These are phyloP conservation scores for Venturia nashicola DNA, from an alignment of 2,329 filamentous ascomycete species.

Conservation along the genomic window DNA sequence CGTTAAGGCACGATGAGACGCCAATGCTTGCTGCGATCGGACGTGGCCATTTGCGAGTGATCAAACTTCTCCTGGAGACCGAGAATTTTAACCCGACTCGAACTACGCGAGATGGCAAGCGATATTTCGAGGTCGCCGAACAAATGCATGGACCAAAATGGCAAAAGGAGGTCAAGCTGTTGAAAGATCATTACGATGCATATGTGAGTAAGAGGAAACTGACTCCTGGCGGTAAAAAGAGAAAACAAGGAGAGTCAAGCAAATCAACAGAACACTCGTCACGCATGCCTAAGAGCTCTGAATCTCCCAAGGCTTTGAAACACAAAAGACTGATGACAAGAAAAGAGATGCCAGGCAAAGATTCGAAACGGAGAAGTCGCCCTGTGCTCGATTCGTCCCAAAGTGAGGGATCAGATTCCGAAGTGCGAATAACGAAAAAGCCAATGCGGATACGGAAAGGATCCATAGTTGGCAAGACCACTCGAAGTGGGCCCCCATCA, in stretches of 20 bases:
- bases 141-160: slow-evolving; percentile 75
- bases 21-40: slow-evolving; percentile 93
- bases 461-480: neutral
- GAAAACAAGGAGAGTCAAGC: neutral
- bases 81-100: slow-evolving; percentile 72
- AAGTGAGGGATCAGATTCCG: slow-evolving; percentile 5
- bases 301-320: slow-evolving; percentile 4
- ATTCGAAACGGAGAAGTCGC: slow-evolving; percentile 4
- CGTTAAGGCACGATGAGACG: slow-evolving; percentile 75
- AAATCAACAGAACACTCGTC: slow-evolving; percentile 2
- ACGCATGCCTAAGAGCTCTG: neutral
- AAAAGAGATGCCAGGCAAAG: slow-evolving; percentile 5
- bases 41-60: slow-evolving; percentile 71
- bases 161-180: slow-evolving; percentile 72
- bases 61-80: slow-evolving; percentile 67
- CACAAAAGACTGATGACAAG: neutral
- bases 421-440: slow-evolving; percentile 3
- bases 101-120: slow-evolving; percentile 57
- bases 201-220: slow-evolving; percentile 21
- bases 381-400: slow-evolving; percentile 7
- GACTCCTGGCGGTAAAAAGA: neutral
- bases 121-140: slow-evolving; percentile 79
- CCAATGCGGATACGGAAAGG: slow-evolving; percentile 1
- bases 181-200: slow-evolving; percentile 64
- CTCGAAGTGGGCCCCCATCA: slow-evolving; percentile 4